Percentiles rank a stretch among this genome's conserved stretches.
phyloP scores from a whole-genome alignment of 2,329 filamentous ascomycete species.

The Neodidymelliopsis sp. region DNA sequence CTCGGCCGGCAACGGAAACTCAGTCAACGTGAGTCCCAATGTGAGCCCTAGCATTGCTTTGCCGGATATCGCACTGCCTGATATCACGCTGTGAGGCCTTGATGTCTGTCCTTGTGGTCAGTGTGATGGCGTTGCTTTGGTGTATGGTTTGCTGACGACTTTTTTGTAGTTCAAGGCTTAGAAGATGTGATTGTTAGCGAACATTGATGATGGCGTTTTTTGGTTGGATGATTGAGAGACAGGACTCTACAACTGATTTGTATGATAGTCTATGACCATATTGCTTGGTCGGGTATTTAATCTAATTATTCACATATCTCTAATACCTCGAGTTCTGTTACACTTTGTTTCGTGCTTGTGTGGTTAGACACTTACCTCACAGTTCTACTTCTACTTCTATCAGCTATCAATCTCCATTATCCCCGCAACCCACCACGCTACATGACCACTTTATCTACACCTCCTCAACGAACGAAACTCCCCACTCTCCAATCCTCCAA shows the following conservation, averaged over 20 bases:
- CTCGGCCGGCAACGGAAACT: slow-evolving; percentile 20
- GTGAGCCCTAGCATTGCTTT: slow-evolving; percentile 10
- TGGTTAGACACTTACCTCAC: too few relatives aligned
- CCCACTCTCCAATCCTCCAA: too few relatives aligned
- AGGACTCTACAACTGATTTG: not conserved
- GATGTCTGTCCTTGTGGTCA: slow-evolving; percentile 10
- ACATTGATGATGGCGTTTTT: not conserved
- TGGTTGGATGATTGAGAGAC: too few relatives aligned
- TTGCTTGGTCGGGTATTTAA: not conserved
- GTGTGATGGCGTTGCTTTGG: not conserved
- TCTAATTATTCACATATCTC: not conserved
- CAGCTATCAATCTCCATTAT: too few relatives aligned
- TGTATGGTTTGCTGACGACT: not conserved
- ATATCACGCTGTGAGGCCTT: slow-evolving; percentile 4
- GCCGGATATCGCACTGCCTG: slow-evolving; percentile 10
- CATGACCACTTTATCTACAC: too few relatives aligned
- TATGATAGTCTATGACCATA: not conserved
- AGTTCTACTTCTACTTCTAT: too few relatives aligned
- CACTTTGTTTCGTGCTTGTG: too few relatives aligned
- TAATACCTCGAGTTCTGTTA: too few relatives aligned
- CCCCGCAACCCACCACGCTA: too few relatives aligned
- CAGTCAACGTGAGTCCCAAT: slow-evolving; percentile 18
- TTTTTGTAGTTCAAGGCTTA: slow-evolving; percentile 2
- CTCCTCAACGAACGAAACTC: too few relatives aligned
- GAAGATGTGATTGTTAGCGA: slow-evolving; percentile 1